Evolutionary conservation across 768 basidiomycete species (phyloP).

Genomic region (Boletus insuetus): DNA sequence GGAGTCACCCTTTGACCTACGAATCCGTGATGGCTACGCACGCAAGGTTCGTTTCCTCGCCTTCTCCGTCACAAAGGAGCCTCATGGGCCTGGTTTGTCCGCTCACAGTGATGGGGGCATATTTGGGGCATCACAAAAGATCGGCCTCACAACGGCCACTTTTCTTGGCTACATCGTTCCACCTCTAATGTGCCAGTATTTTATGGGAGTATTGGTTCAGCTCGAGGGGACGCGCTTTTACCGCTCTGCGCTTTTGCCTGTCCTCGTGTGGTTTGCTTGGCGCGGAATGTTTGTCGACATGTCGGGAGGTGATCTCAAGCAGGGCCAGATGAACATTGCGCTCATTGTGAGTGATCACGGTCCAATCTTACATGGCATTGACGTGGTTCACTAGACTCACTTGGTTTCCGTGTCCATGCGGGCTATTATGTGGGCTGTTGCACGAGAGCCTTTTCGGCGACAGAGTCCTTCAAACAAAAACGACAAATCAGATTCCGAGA

Average conservation of each 20-base stretch:
- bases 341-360: slow-evolving; percentile 15
- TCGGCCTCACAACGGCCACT: slow-evolving; percentile 19
- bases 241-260: slow-evolving; percentile 49
- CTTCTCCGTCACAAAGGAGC: background rate
- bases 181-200: slow-evolving; percentile 43
- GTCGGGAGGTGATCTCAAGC: slow-evolving; percentile 19
- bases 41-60: background rate
- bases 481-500: background rate
- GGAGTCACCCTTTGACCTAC: background rate
- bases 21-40: background rate
- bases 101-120: background rate
- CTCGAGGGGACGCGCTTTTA: slow-evolving; percentile 38
- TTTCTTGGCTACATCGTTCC: slow-evolving; percentile 39
- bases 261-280: slow-evolving; percentile 44
- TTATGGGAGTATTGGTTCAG: slow-evolving; percentile 52
- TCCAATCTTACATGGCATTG: background rate
- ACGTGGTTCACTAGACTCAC: slow-evolving; percentile 2
- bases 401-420: slow-evolving; percentile 12
- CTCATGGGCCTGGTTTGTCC: background rate
- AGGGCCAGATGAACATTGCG: slow-evolving; percentile 8
- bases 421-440: slow-evolving; percentile 16
- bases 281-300: slow-evolving; percentile 32
- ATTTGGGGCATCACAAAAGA: slow-evolving; percentile 8
- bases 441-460: slow-evolving; percentile 10
- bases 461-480: background rate